Base-by-base conservation (phyloP, 371 early-diverging fungal genomes). In the Mycotypha africana region DNA sequence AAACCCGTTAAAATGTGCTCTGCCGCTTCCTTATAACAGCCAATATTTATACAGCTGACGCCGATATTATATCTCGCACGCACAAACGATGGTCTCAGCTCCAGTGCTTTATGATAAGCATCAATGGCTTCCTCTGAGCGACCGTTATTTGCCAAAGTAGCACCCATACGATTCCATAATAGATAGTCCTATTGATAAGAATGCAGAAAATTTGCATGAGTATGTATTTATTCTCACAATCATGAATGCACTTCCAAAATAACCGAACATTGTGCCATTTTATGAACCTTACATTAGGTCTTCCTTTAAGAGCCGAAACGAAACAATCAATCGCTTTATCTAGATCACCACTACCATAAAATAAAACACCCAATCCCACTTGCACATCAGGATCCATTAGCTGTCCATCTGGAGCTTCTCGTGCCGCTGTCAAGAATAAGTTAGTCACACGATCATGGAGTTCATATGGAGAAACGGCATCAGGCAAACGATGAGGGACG, bases 301-400 rank as follows among this genome's bases (percentile, higher is more conserved):
- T 75, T n/a, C 81, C 79, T 37, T 85, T 81, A 32, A 98, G 63
- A 28, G 97, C 95, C 3, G 95, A 79, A 34, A 89, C 79, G 76
- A 98, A 98, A 49, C 99, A 98, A 65, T 98, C 99, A 10, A 95
- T 83, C 1, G 98, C 95, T 69, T 97, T 97, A 26, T 85, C 84
- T 40, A 89, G 88, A 47, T 97, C 95, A 11, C 83, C 80, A 12
- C 84, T 82, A 14, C 87, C 87, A 67, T 97, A 89, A 60, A 95
- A 95, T 53, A 98, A 65, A 3, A 98, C 89, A 9, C 97, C 98
- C 10, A 98, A 75, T 8, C 91, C 97, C 23, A 93, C 79, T 66
- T 98, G 97, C 0, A 97, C 90, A 56, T 93, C 92, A 0, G 96
- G 84, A 56, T 96, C 96, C 69, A 87, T 67, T 31, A 78, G 71